Base-by-base conservation (phyloP, 2,329 filamentous ascomycete species). In the Colletotrichum noveboracense region DNA sequence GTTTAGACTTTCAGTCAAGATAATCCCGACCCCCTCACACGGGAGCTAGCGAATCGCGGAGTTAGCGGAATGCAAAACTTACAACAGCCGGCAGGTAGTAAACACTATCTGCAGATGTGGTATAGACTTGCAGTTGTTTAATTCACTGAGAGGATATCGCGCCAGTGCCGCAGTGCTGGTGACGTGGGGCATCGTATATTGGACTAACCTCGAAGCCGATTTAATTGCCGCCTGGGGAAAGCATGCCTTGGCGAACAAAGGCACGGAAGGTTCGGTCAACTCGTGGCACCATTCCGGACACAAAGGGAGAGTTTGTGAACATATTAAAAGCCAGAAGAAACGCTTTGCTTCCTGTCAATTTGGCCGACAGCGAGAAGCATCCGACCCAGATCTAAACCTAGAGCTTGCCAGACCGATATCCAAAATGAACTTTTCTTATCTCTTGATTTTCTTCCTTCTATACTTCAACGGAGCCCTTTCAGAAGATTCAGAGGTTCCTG, bases 401-500 rank as follows among this genome's bases (percentile, higher is more conserved):
- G 5, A 43, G 38, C 5, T n/a, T 16, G 38, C 38, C 38, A n/a
- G 4, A 43, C n/a, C 18, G 18, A 43, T 5, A 1, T n/a, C 4
- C 38, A 12, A n/a, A n/a, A 43, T 43, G 38, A 1, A 5, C 3
- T 43, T 6, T 43, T 43, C 16, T 43, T 2, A 5, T n/a, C 18
- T n/a, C 3, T 43, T 43, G 18, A 18, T 43, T 6, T 0, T 12
- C 18, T 6, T 43, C 18, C 38, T 43, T 43, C 1, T 43, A 1
- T 43, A 43, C 38, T n/a, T n/a, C 38, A 43, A 43, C 38, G 18
- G 38, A n/a, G 18, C 38, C 8, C 38, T 43, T n/a, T 18, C 38
- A 6, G 38, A 5, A 30, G 0, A 0, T 28, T 4, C 18, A 26
- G 26, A 60, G 0, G 3, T 18, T 10, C 26, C 56, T 14, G 52